A percentile compares a stretch with the other conserved stretches of the same genome.
These are phyloP conservation scores for Malus domestica DNA, from an alignment of 306 rosid species.

Conservation along the genomic window DNA sequence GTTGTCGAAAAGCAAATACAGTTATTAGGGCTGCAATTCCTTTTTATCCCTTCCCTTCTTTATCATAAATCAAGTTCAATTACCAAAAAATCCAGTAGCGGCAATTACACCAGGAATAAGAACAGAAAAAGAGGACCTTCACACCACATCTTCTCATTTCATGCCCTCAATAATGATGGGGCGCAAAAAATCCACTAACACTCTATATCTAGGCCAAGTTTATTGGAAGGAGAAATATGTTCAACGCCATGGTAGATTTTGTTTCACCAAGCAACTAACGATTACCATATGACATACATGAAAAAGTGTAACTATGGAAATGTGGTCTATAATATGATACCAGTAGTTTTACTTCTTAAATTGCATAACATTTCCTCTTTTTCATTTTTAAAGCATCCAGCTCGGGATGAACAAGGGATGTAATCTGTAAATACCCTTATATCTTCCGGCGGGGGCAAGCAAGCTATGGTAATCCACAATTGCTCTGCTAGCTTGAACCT, in stretches of 20 bases:
- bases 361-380: neutral
- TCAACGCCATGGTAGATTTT: neutral
- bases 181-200: neutral
- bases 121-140: neutral
- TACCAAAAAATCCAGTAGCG: neutral
- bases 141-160: neutral
- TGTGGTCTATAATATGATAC: neutral
- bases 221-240: neutral
- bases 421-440: conserved; percentile 42
- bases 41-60: neutral
- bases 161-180: neutral
- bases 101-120: neutral
- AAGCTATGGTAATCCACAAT: conserved; percentile 68
- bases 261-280: too few species aligned
- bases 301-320: neutral
- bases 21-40: neutral
- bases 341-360: neutral
- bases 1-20: neutral
- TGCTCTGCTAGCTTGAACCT: conserved; percentile 51
- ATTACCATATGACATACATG: neutral
- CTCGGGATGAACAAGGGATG: neutral
- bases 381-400: neutral
- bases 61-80: neutral
- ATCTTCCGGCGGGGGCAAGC: conserved; percentile 54
- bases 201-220: neutral